Percentiles rank a stretch among this genome's conserved stretches.
Evolutionary conservation across 768 basidiomycete genomes (phyloP).

Genomic region (Boletellus ananas): DNA sequence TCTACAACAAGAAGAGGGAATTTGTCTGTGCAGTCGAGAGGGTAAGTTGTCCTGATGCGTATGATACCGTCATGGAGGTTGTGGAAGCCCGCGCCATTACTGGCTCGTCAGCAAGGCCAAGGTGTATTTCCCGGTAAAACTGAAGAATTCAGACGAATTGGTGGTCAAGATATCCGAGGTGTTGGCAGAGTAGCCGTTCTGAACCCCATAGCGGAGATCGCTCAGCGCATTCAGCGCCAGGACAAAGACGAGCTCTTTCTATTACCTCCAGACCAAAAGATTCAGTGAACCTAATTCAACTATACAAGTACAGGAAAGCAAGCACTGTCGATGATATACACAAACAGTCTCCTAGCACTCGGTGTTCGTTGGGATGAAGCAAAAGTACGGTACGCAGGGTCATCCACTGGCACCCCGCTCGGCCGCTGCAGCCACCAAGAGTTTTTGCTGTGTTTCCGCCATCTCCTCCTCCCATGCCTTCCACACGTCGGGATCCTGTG

Average conservation of each 20-base stretch:
- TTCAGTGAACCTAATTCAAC: too few species aligned
- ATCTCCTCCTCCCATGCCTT: conserved; percentile 45
- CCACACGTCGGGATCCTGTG: conserved; percentile 34
- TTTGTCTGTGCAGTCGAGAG: conserved; percentile 44
- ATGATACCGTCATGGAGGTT: conserved; percentile 38
- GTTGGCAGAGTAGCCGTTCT: conserved; percentile 56
- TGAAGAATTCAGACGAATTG: conserved; percentile 44
- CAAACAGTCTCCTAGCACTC: background rate
- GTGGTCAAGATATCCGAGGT: conserved; percentile 50
- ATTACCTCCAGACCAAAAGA: too few species aligned
- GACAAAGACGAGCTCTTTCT: too few species aligned
- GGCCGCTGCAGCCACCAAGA: conserved; percentile 17
- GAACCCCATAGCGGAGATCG: background rate
- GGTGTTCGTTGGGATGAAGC: background rate
- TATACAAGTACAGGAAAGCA: background rate
- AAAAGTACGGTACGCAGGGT: background rate
- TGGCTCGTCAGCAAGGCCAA: conserved; percentile 41
- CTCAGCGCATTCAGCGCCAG: too few species aligned
- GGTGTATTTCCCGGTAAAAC: conserved; percentile 53
- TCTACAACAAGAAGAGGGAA: conserved; percentile 54
- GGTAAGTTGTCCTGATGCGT: conserved; percentile 33
- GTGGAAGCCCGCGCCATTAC: conserved; percentile 43
- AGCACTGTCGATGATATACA: background rate
- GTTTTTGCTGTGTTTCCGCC: conserved; percentile 33
- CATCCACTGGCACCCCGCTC: background rate